Evolutionary conservation across 768 basidiomycete genomes (phyloP).

Genomic region (Galerina sulciceps): DNA sequence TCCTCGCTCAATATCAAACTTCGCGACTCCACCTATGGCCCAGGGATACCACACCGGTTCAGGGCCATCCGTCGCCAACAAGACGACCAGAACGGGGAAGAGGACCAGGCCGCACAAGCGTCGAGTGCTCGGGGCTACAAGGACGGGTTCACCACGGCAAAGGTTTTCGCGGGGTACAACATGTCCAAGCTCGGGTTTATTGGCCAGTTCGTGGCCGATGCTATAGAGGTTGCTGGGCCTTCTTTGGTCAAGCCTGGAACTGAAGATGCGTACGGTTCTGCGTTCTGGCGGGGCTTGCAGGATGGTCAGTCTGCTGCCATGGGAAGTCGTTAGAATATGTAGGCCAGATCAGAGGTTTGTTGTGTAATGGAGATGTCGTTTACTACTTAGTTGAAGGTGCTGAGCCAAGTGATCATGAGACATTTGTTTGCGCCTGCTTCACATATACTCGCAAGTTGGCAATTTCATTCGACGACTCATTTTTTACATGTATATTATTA

Average conservation of each 20-base stretch:
- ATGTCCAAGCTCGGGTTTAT: slow-evolving; percentile 61
- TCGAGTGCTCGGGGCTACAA: slow-evolving; percentile 48
- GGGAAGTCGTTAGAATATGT: neutral
- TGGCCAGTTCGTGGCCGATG: slow-evolving; percentile 63
- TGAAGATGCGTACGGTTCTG: slow-evolving; percentile 47
- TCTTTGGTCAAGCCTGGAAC: slow-evolving; percentile 37
- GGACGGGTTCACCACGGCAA: slow-evolving; percentile 62
- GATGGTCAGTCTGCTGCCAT: slow-evolving; percentile 39
- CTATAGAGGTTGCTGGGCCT: slow-evolving; percentile 39
- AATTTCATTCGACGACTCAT: too few species aligned
- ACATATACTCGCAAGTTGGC: too few species aligned
- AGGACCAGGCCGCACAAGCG: slow-evolving; percentile 16
- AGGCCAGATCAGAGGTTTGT: too few species aligned
- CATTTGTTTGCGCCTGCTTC: too few species aligned
- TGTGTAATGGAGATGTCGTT: too few species aligned
- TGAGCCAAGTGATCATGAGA: too few species aligned
- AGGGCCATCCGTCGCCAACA: slow-evolving; percentile 25
- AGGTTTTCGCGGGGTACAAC: slow-evolving; percentile 52
- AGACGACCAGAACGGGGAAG: slow-evolving; percentile 5
- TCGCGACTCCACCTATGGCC: neutral
- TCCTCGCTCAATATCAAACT: too few species aligned
- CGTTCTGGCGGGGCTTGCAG: slow-evolving; percentile 52
- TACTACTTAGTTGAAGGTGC: too few species aligned
- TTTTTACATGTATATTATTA: too few species aligned
- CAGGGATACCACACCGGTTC: slow-evolving; percentile 25